Conservation (phyloP, 805 yeast genomes). For the Hanseniaspora thailandica region DNA sequence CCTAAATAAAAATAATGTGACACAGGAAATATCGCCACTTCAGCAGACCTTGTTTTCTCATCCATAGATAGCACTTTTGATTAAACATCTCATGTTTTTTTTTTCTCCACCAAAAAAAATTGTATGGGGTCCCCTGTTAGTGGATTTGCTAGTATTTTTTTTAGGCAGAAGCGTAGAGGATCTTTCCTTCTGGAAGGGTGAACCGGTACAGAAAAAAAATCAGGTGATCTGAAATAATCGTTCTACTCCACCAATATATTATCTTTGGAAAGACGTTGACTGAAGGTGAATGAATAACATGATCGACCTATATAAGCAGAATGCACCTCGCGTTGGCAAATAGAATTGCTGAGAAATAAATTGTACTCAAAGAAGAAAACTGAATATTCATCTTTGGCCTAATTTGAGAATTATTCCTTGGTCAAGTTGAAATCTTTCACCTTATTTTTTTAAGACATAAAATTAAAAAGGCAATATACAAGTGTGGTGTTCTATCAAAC, state of each 20-base stretch:
- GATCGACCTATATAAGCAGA: neutral
- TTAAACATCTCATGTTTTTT: slow-evolving; percentile 9
- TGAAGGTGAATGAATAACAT: no score
- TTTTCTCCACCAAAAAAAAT: neutral
- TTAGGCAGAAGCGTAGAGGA: neutral
- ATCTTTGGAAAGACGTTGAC: no score
- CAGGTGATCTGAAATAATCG: neutral
- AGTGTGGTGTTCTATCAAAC: no score
- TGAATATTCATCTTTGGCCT: no score
- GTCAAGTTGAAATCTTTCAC: no score
- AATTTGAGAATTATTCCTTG: no score
- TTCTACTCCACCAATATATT: neutral
- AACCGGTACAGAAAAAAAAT: neutral
- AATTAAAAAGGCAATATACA: no score
- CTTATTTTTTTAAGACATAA: no score
- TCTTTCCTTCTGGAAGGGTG: slow-evolving; percentile 1
- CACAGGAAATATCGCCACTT: neutral
- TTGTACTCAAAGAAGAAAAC: no score
- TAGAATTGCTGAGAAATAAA: neutral
- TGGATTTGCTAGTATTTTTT: no score
- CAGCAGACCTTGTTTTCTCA: no score
- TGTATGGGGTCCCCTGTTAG: neutral
- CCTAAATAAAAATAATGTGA: neutral
- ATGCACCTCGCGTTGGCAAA: neutral
- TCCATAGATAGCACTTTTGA: neutral